Base-by-base conservation (phyloP, 768 basidiomycete genomes). In the Arthromyces matolae region DNA sequence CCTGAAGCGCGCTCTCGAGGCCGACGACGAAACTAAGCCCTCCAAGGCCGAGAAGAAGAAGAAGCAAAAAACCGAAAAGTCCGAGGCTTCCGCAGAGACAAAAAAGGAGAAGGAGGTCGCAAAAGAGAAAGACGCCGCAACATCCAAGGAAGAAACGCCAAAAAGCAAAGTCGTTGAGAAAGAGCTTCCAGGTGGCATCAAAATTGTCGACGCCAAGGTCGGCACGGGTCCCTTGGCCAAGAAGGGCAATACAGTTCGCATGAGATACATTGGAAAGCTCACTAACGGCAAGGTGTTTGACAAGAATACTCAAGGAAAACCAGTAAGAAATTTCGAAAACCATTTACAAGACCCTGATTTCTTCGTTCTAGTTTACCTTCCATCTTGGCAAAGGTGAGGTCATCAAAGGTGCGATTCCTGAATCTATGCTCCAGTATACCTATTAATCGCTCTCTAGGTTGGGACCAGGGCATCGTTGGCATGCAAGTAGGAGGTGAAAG, bases 251-350 rank as follows among this genome's bases (percentile, higher is more conserved):
- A 83, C 72, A 34, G 77, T 96, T 40, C 73, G 72, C 45, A 89
- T 98, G 86, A 76, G 95, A 48, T 98, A 97, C 68, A 84, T 98
- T 57, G 95, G 95, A 55, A 95, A 93, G 71, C 74, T 96, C 34
- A 65, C 70, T 42, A 81, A 83, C 51, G 88, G 86, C 56, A 84
- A 81, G 56, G 54, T 83, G 16, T 93, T 93, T 55, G 91, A 93
- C 69, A 72, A 77, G 55, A 93, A 93, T 66, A 79, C 74, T 55
- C 86, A 83, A 65, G 94, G 94, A 57, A 85, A 86, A 59, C 91
- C 93, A 20, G 89, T 95, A 62, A 60, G 84, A 69, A 13, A 22
- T 39, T 33, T 38, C 62, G 16, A 31, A 22, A 10, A 5, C 42
- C 33, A 27, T 35, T 28, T 47, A 8, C 45, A 29, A 19, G 51